These are phyloP conservation scores for Saccharata proteae DNA, from an alignment of 2,329 filamentous ascomycete genomes.

Conservation along the genomic window DNA sequence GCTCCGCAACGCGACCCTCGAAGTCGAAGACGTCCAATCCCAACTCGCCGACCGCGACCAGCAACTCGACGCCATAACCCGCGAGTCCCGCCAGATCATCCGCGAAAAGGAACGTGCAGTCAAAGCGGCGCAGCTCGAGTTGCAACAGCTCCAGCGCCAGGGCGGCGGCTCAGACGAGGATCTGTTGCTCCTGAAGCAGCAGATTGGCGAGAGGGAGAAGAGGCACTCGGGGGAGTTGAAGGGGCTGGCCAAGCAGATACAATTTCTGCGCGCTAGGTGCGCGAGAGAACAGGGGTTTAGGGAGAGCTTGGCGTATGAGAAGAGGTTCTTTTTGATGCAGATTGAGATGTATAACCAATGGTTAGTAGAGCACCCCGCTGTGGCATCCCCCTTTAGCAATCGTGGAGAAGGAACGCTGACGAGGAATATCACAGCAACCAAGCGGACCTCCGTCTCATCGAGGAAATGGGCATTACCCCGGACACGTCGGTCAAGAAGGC, in stretches of 20 bases:
- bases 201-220: slow-evolving; percentile 53
- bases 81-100: slow-evolving; percentile 9
- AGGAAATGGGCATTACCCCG: slow-evolving; percentile 62
- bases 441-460: slow-evolving; percentile 74
- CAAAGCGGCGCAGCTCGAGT: slow-evolving; percentile 3
- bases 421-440: slow-evolving; percentile 86
- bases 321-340: slow-evolving; percentile 68
- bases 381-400: slow-evolving; percentile 4
- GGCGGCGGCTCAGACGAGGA: slow-evolving; percentile 20
- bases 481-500: slow-evolving; percentile 18
- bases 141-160: slow-evolving; percentile 17
- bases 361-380: slow-evolving; percentile 59
- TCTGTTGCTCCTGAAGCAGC: slow-evolving; percentile 23
- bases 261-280: slow-evolving; percentile 76
- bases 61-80: slow-evolving; percentile 9
- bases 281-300: slow-evolving; percentile 71
- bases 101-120: slow-evolving; percentile 16
- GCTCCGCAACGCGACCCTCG: slow-evolving; percentile 11
- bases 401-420: too few species aligned
- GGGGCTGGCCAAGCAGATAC: slow-evolving; percentile 78
- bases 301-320: slow-evolving; percentile 71
- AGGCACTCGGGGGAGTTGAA: slow-evolving; percentile 64
- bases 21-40: slow-evolving; percentile 13
- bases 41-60: slow-evolving; percentile 12
- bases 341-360: slow-evolving; percentile 79